phyloP scores from a whole-genome alignment of 306 rosid genomes.

The Fragaria iinumae region DNA sequence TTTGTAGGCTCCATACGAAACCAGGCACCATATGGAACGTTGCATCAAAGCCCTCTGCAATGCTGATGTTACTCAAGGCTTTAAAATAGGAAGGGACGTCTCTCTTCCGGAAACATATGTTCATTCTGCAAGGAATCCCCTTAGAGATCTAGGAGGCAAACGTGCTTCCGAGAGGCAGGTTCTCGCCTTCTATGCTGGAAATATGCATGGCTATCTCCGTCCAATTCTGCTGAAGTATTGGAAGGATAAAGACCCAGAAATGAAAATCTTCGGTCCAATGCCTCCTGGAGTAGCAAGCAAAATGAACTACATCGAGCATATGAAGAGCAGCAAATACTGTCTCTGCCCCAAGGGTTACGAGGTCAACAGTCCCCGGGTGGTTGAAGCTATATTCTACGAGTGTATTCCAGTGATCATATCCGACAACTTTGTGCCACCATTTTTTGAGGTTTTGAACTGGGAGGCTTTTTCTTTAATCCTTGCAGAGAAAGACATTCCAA shows the following conservation, averaged over 20 bases:
- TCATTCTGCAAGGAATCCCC: constrained; percentile 71
- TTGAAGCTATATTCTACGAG: constrained; percentile 85
- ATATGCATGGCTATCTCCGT: constrained; percentile 79
- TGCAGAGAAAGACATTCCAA: constrained; percentile 81
- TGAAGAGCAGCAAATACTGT: constrained; percentile 91
- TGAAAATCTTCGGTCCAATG: constrained; percentile 85
- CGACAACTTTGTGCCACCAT: constrained; percentile 92
- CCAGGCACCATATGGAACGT: constrained; percentile 96
- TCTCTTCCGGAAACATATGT: constrained; percentile 87
- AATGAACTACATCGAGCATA: constrained; percentile 80
- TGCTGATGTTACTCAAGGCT: constrained; percentile 84
- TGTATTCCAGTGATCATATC: constrained; percentile 97
- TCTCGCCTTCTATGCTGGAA: constrained; percentile 90
- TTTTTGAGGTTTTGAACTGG: constrained; percentile 92
- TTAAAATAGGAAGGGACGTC: constrained; percentile 84
- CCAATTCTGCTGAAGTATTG: constrained; percentile 67
- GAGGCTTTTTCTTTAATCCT: constrained; percentile 74
- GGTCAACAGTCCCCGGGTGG: constrained; percentile 90
- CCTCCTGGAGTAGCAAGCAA: constrained; percentile 77
- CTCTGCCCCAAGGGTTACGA: constrained; percentile 95
- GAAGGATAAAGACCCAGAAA: constrained; percentile 77
- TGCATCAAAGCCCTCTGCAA: constrained; percentile 93
- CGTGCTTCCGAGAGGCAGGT: constrained; percentile 65
- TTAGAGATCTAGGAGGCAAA: constrained; percentile 73
- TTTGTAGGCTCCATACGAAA: constrained; percentile 86